These are phyloP conservation scores for Parathielavia hyrcaniae DNA, from an alignment of 495 filamentous ascomycete genomes.

Conservation along the genomic window DNA sequence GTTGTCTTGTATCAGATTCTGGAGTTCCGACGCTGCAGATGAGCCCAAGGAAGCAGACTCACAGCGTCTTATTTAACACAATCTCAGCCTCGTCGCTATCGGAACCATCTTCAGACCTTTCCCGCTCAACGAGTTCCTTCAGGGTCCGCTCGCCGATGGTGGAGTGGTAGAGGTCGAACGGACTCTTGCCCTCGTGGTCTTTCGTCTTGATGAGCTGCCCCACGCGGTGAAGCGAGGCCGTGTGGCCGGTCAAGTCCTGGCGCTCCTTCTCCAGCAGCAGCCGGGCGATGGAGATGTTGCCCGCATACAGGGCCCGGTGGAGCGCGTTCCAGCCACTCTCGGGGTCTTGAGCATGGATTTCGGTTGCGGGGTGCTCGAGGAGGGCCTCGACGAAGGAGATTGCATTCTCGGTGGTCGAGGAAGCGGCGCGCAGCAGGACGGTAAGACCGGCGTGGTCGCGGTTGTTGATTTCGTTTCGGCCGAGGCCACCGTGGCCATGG, in stretches of 20 bases:
- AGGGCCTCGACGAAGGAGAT: constrained; percentile 68
- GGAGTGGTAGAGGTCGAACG: constrained; percentile 82
- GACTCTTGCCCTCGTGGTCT: constrained; percentile 88
- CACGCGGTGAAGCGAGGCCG: constrained; percentile 39
- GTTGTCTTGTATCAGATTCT: constrained; percentile 5
- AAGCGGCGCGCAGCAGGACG: constrained; percentile 78
- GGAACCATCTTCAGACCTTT: constrained; percentile 34
- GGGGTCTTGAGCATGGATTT: constrained; percentile 76
- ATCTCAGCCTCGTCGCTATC: constrained; percentile 36
- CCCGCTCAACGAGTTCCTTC: constrained; percentile 26
- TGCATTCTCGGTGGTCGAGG: constrained; percentile 61
- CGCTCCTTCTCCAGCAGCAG: constrained; percentile 70
- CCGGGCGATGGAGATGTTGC: constrained; percentile 80
- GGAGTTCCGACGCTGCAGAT: not conserved
- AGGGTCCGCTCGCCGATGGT: constrained; percentile 62
- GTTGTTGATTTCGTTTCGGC: constrained; percentile 69
- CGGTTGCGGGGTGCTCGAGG: constrained; percentile 71
- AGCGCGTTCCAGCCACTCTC: constrained; percentile 96
- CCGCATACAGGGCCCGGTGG: constrained; percentile 86
- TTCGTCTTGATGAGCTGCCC: constrained; percentile 85
- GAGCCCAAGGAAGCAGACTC: constrained; percentile 12
- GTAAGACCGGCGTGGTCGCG: constrained; percentile 73
- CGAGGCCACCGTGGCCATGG: constrained; percentile 41
- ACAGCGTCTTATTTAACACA: constrained; percentile 21
- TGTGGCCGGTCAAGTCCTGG: constrained; percentile 52